Percentiles rank a stretch among this genome's conserved stretches.
Conservation (phyloP, 2,329 filamentous ascomycete species). For the Colletotrichum gloeosporioides region DNA sequence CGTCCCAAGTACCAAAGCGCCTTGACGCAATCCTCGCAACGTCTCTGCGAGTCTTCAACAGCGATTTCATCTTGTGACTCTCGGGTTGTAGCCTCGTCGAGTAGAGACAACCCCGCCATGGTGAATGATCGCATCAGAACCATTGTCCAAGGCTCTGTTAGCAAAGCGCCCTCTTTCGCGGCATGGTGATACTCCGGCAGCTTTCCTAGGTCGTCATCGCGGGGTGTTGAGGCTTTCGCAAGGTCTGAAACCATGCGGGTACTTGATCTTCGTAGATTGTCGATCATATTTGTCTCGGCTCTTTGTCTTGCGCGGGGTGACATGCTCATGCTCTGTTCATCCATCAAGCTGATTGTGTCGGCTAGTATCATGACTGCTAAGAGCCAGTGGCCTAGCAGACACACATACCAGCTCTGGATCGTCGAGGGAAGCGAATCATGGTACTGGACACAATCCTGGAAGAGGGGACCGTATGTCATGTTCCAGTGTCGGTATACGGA, state of each 20-base stretch:
- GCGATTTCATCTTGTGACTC: too few species aligned
- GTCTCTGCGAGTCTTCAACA: slow-evolving; percentile 12
- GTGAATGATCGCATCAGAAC: slow-evolving; percentile 59
- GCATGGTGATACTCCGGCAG: slow-evolving; percentile 56
- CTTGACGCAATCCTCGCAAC: slow-evolving; percentile 54
- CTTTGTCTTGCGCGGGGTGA: slow-evolving; percentile 31
- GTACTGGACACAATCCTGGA: slow-evolving; percentile 54
- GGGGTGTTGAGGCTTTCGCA: slow-evolving; percentile 47
- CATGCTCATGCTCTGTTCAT: slow-evolving; percentile 38
- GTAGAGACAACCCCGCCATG: slow-evolving; percentile 44
- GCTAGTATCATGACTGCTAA: slow-evolving; percentile 60
- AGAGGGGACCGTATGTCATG: slow-evolving; percentile 54
- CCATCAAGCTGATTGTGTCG: slow-evolving; percentile 57
- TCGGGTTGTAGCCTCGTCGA: slow-evolving; percentile 33
- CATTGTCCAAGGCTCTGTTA: slow-evolving; percentile 66
- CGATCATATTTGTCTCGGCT: slow-evolving; percentile 35
- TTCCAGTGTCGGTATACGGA: slow-evolving; percentile 62
- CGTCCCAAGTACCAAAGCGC: slow-evolving; percentile 60
- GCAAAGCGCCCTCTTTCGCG: slow-evolving; percentile 57
- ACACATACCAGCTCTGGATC: slow-evolving; percentile 65
- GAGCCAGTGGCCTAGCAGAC: slow-evolving; percentile 63
- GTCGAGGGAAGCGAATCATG: slow-evolving; percentile 55
- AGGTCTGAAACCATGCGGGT: slow-evolving; percentile 53
- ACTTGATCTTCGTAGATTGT: slow-evolving; percentile 46
- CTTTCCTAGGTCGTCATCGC: not conserved